Evolutionary conservation across 2,329 filamentous ascomycete species (phyloP).

Genomic region (Phialophora expanda): DNA sequence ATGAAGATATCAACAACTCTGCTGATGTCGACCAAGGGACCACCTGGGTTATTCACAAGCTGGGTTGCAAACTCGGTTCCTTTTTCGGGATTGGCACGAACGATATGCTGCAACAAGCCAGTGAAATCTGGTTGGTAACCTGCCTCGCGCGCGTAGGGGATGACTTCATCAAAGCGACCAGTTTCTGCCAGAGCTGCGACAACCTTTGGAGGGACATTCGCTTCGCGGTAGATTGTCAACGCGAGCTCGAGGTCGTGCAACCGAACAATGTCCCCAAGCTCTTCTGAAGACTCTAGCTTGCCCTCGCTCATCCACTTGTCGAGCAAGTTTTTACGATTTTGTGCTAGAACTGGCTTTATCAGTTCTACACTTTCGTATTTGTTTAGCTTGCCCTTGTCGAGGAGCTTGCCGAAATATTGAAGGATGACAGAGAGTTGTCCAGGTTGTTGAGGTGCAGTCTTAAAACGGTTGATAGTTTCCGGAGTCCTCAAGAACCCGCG

Average conservation of each 20-base stretch:
- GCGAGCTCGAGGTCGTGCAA: conserved; percentile 88
- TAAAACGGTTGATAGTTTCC: conserved; percentile 96
- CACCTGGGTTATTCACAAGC: conserved; percentile 85
- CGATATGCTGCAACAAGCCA: conserved; percentile 87
- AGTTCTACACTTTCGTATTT: conserved; percentile 92
- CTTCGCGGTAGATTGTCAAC: conserved; percentile 85
- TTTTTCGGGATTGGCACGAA: conserved; percentile 89
- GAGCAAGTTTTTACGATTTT: conserved; percentile 92
- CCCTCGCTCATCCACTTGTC: conserved; percentile 98
- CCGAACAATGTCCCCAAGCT: conserved; percentile 92
- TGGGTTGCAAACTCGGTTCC: conserved; percentile 92
- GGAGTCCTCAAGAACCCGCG: conserved; percentile 92
- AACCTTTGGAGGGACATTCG: conserved; percentile 89
- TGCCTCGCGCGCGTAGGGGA: conserved; percentile 82
- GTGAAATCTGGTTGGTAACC: conserved; percentile 97
- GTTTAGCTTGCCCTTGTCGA: conserved; percentile 94
- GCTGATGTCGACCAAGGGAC: conserved; percentile 87
- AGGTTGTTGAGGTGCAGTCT: conserved; percentile 76
- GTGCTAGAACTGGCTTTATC: conserved; percentile 86
- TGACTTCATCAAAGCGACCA: conserved; percentile 94
- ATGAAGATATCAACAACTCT: conserved; percentile 98
- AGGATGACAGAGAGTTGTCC: conserved; percentile 87
- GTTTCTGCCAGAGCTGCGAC: conserved; percentile 94
- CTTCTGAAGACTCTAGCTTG: conserved; percentile 94
- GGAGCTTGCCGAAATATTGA: conserved; percentile 95